Evolutionary conservation across 352 stramenopile species (phyloP).

Genomic region (Halophytophthora batemanensis): DNA sequence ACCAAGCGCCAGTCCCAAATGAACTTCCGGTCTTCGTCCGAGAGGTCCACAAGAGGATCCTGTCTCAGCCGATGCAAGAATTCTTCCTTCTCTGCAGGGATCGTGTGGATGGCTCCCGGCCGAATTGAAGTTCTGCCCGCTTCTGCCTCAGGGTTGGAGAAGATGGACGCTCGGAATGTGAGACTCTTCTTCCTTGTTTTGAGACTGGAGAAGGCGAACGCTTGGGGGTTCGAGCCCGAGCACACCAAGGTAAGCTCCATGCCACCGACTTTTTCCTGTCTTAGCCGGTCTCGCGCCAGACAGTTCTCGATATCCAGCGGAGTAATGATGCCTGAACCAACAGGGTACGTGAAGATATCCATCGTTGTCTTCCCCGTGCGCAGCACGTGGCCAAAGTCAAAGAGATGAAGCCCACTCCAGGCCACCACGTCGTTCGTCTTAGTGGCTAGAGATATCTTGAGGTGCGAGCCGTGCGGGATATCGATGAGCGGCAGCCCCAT

Average conservation of each 20-base stretch:
- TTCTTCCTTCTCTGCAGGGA: conserved; percentile 34
- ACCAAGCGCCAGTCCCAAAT: conserved; percentile 66
- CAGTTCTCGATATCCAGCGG: conserved; percentile 78
- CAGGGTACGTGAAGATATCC: conserved; percentile 36
- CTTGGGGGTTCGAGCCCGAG: conserved; percentile 31
- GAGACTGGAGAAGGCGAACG: conserved; percentile 64
- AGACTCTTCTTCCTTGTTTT: conserved; percentile 46
- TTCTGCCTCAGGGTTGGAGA: conserved; percentile 26
- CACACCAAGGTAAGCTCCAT: conserved; percentile 50
- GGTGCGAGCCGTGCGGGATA: conserved; percentile 72
- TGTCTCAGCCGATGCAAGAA: conserved; percentile 50
- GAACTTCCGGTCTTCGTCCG: conserved; percentile 54
- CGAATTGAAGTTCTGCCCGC: conserved; percentile 7
- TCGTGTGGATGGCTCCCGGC: conserved; percentile 18
- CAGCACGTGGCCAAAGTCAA: conserved; percentile 79
- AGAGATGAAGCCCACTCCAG: conserved; percentile 75
- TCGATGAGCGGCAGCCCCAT: conserved; percentile 50
- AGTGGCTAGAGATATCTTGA: conserved; percentile 52
- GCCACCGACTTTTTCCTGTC: conserved; percentile 34
- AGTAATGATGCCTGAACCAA: conserved; percentile 32
- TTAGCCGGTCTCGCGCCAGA: conserved; percentile 26
- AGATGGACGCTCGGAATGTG: conserved; percentile 70
- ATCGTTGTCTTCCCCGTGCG: conserved; percentile 43
- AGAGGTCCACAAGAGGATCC: conserved; percentile 66
- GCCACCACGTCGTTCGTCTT: conserved; percentile 36